These are phyloP conservation scores for Lycium ferocissimum DNA, from an alignment of 257 asterid species.

Conservation along the genomic window DNA sequence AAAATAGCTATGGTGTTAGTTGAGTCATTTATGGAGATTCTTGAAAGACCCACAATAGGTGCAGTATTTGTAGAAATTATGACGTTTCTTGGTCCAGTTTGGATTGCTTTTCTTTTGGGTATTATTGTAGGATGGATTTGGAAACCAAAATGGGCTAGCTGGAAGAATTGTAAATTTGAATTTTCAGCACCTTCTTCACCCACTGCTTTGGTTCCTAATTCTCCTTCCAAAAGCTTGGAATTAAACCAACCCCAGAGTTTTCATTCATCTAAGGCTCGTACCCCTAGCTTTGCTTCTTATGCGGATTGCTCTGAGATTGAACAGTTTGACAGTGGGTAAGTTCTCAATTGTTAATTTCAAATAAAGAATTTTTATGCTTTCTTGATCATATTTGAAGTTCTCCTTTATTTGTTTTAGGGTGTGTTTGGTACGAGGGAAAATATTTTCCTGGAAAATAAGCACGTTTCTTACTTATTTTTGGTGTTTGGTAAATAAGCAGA, in stretches of 20 bases:
- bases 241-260: not conserved
- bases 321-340: not conserved
- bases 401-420: too few species aligned
- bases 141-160: conserved; percentile 86
- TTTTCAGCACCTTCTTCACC: conserved; percentile 71
- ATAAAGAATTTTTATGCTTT: not conserved
- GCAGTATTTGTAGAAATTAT: conserved; percentile 59
- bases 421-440: too few species aligned
- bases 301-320: conserved; percentile 21
- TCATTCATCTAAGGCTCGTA: conserved; percentile 28
- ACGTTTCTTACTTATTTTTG: too few species aligned
- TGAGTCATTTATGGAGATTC: conserved; percentile 64
- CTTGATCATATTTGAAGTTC: not conserved
- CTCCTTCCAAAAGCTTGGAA: conserved; percentile 29
- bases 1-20: conserved; percentile 47
- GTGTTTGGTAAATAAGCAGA: too few species aligned
- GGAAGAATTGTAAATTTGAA: conserved; percentile 61
- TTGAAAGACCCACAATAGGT: conserved; percentile 60
- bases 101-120: conserved; percentile 81
- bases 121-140: conserved; percentile 85
- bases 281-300: conserved; percentile 36
- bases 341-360: conserved; percentile 14
- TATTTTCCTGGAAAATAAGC: too few species aligned
- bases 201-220: conserved; percentile 36
- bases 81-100: conserved; percentile 70